These are phyloP conservation scores for Tylopilus felleus DNA, from an alignment of 768 basidiomycete species.

Conservation along the genomic window DNA sequence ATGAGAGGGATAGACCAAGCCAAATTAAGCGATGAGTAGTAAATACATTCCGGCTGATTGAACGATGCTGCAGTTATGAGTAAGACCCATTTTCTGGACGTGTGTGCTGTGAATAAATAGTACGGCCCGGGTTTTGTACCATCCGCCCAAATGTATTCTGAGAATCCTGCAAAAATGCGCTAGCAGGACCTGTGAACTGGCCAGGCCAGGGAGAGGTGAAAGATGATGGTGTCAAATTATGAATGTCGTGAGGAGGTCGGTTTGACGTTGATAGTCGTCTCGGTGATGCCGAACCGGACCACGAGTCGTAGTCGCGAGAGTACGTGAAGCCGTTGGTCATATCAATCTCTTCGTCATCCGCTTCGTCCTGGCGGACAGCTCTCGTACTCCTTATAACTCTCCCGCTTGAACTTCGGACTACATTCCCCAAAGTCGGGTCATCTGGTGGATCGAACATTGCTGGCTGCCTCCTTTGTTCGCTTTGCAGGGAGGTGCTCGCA, in stretches of 20 bases:
- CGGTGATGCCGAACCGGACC: constrained; percentile 26
- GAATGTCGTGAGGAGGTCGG: constrained; percentile 22
- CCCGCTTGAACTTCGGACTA: constrained; percentile 30
- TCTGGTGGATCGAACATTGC: constrained; percentile 19
- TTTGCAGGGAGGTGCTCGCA: constrained; percentile 27
- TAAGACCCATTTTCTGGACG: constrained; percentile 34
- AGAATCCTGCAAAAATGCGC: constrained; percentile 47
- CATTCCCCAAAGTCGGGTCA: constrained; percentile 14
- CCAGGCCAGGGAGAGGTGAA: constrained; percentile 32
- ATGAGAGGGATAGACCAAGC: not conserved
- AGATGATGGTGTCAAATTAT: constrained; percentile 17
- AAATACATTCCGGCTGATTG: constrained; percentile 18
- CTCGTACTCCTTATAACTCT: constrained; percentile 31
- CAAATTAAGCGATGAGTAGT: constrained; percentile 22
- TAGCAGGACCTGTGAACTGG: constrained; percentile 47
- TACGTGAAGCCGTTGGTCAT: constrained; percentile 23
- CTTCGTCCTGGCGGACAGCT: constrained; percentile 27
- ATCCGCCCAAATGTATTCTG: constrained; percentile 37
- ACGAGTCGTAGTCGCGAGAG: constrained; percentile 20
- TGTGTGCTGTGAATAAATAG: constrained; percentile 56
- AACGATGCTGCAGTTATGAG: constrained; percentile 16
- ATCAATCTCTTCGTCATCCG: constrained; percentile 21
- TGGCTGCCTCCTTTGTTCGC: constrained; percentile 21
- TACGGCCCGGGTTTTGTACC: constrained; percentile 54
- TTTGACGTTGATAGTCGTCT: constrained; percentile 14